Percentiles rank a stretch among this genome's conserved stretches.
These are phyloP conservation scores for Verticillium zaregamsianum DNA, from an alignment of 2,329 filamentous ascomycete species.

Conservation along the genomic window DNA sequence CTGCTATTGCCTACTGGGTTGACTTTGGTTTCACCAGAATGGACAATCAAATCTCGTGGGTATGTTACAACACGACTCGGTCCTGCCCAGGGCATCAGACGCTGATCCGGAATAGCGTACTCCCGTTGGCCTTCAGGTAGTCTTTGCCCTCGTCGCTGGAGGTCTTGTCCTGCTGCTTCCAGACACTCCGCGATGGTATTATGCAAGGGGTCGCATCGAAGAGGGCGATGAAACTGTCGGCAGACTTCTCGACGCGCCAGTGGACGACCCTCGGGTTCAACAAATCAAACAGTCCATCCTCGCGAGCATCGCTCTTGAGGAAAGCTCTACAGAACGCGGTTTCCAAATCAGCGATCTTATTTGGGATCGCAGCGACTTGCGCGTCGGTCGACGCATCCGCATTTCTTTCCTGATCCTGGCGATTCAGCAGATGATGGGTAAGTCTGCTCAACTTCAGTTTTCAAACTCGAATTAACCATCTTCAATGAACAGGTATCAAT, in stretches of 20 bases:
- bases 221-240: slow-evolving; percentile 8
- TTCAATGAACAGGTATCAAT: slow-evolving; percentile 1
- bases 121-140: slow-evolving; percentile 5
- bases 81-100: too few species aligned
- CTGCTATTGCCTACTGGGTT: slow-evolving; percentile 11
- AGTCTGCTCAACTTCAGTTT: background rate
- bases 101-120: background rate
- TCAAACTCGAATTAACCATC: background rate
- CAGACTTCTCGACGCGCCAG: slow-evolving; percentile 1
- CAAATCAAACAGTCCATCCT: slow-evolving; percentile 6
- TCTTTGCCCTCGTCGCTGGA: slow-evolving; percentile 7
- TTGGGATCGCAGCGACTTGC: slow-evolving; percentile 3
- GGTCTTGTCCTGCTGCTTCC: slow-evolving; percentile 7
- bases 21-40: slow-evolving; percentile 11
- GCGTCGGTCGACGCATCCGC: slow-evolving; percentile 2
- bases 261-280: slow-evolving; percentile 3
- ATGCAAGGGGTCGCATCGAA: slow-evolving; percentile 4
- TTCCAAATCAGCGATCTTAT: slow-evolving; percentile 4
- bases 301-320: slow-evolving; percentile 6
- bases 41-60: slow-evolving; percentile 10
- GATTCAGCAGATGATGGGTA: slow-evolving; percentile 6
- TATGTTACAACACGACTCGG: background rate
- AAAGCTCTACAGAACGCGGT: slow-evolving; percentile 4
- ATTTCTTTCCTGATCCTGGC: slow-evolving; percentile 5
- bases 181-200: slow-evolving; percentile 11